phyloP scores from a whole-genome alignment of 257 asterid genomes.

The Knoxia roxburghii region DNA sequence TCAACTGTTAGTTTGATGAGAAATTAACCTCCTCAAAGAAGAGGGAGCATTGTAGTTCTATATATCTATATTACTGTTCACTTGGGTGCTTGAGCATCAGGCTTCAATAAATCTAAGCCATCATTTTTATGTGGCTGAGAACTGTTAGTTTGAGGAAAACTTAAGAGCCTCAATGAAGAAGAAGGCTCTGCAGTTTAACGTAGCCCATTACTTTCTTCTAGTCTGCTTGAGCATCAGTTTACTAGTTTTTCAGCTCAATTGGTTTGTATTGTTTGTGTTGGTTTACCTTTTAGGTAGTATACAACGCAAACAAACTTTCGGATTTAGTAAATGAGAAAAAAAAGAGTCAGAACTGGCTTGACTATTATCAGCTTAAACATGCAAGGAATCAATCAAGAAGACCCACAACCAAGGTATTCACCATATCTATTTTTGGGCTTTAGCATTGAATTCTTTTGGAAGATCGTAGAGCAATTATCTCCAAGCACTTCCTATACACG shows the following conservation, averaged over 20 bases:
- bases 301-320: constrained; percentile 79
- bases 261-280: neutral
- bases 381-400: constrained; percentile 53
- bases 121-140: too few relatives aligned
- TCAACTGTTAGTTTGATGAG: neutral
- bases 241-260: neutral
- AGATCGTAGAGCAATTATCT: neutral
- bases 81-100: too few relatives aligned
- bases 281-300: constrained; percentile 57
- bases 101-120: too few relatives aligned
- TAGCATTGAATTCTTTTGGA: neutral
- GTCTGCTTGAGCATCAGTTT: neutral
- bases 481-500: constrained; percentile 9
- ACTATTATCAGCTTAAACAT: constrained; percentile 73
- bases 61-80: too few relatives aligned
- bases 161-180: too few relatives aligned
- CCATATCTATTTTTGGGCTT: neutral
- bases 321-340: constrained; percentile 61
- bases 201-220: too few relatives aligned
- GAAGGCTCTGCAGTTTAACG: too few relatives aligned
- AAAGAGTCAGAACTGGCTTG: constrained; percentile 80
- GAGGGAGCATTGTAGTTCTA: neutral
- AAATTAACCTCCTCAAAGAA: neutral
- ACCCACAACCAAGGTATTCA: constrained; percentile 60
- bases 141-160: too few relatives aligned